A percentile compares a stretch with the other conserved stretches of the same genome.
Conservation (phyloP, 495 filamentous ascomycete genomes). For the Aspergillus ostianus region DNA sequence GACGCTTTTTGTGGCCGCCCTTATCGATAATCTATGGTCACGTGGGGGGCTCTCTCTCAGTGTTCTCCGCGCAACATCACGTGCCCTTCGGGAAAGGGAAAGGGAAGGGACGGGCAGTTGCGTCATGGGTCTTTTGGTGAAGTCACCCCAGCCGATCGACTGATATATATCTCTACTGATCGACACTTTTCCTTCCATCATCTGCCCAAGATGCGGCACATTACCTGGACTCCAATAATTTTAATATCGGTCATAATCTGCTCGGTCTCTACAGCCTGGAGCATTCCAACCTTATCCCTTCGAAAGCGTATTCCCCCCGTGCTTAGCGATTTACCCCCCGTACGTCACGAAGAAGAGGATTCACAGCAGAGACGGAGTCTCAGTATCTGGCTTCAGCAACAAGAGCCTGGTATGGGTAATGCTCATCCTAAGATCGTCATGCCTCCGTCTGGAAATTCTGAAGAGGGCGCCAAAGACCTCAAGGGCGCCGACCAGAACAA, state of each 20-base stretch:
- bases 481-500: conserved; percentile 20
- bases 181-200: conserved; percentile 3
- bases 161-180: background rate
- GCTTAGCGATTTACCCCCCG: conserved; percentile 13
- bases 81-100: conserved; percentile 4
- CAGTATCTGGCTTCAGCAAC: conserved; percentile 25
- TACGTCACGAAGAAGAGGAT: conserved; percentile 14
- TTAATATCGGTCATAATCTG: conserved; percentile 10
- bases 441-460: conserved; percentile 32
- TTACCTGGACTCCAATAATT: background rate
- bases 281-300: conserved; percentile 10
- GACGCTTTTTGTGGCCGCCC: conserved; percentile 30
- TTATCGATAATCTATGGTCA: conserved; percentile 28
- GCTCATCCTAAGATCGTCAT: conserved; percentile 32
- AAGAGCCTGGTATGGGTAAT: conserved; percentile 35
- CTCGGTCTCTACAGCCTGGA: conserved; percentile 14
- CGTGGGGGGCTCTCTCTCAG: conserved; percentile 12
- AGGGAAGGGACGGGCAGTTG: conserved; percentile 4
- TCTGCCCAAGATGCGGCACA: conserved; percentile 6
- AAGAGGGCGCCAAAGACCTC: conserved; percentile 20
- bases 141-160: background rate
- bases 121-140: conserved; percentile 14
- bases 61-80: conserved; percentile 14
- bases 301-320: conserved; percentile 23
- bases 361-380: conserved; percentile 10